Evolutionary conservation across 352 stramenopile genomes (phyloP), one percentile per base, ranked within the genome.

Genomic region (Aphanomyces cochlioides): DNA sequence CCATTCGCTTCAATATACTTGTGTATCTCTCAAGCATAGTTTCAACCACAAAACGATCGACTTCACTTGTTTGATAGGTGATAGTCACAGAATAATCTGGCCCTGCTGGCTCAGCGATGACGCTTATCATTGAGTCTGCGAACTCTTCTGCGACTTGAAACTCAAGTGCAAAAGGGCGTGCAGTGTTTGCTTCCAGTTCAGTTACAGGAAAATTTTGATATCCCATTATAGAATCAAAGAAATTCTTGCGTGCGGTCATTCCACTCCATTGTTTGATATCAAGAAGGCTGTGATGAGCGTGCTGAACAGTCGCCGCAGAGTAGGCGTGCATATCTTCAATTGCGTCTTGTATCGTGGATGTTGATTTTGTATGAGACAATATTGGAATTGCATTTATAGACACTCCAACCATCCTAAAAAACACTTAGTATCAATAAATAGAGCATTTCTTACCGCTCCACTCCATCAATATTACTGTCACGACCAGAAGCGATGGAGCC

Each of bases 241-340:
- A 50, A n/a, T 50, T 50, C 43, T n/a, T 50, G 10, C 43, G 10
- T 50, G 43, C 43, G 17, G 17, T 50, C 17, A n/a, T 12, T n/a
- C 43, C 43, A 50, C 43, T n/a, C 43, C 43, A 50, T n/a, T n/a
- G 43, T n/a, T 50, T 50, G 17, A 50, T 50, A n/a, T 50, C 43
- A 50, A 50, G 43, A 12, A 50, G 43, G 10, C 43, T 50, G 43
- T 12, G 10, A 12, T 50, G 43, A 12, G 43, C 10, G 17, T 50
- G 17, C 17, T 12, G 43, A n/a, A 12, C 43, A 2, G 17, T n/a
- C 1, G 17, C 17, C 2, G 43, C 10, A 50, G 10, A n/a, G 10
- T 50, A n/a, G 10, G 17, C 10, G 2, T 50, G 43, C 43, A 50
- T 12, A 2, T n/a, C 17, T n/a, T 50, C 10, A n/a, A 50, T 50